phyloP scores from a whole-genome alignment of 2,329 filamentous ascomycete genomes.

The Dothideomycetes sp. region DNA sequence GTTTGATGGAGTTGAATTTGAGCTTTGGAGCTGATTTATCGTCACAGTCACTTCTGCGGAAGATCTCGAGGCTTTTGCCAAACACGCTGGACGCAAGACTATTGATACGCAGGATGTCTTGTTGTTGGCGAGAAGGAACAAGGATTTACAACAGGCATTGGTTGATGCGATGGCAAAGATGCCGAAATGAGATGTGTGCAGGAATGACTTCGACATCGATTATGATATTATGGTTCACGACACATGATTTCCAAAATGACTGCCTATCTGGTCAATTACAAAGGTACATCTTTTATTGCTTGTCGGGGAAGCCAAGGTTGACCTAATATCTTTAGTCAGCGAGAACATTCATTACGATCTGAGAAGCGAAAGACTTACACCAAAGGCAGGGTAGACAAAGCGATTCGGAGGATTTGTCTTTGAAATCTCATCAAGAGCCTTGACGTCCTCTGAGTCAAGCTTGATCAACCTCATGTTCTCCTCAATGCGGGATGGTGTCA shows the following conservation, averaged over 20 bases:
- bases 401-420: conserved; percentile 39
- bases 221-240: not conserved
- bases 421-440: conserved; percentile 37
- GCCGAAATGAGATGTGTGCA: not conserved
- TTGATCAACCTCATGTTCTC: conserved; percentile 60
- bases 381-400: conserved; percentile 42
- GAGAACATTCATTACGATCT: conserved; percentile 1
- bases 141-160: conserved; percentile 70
- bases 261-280: not conserved
- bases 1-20: too few species aligned
- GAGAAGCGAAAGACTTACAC: conserved; percentile 22
- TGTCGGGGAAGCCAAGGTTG: conserved; percentile 41
- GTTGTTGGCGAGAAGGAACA: conserved; percentile 76
- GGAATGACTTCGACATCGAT: not conserved
- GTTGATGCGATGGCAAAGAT: conserved; percentile 32
- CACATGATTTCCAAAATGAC: not conserved
- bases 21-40: conserved; percentile 1
- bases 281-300: conserved; percentile 22
- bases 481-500: conserved; percentile 58
- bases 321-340: conserved; percentile 24
- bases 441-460: conserved; percentile 55
- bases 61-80: conserved; percentile 58
- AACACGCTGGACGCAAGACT: conserved; percentile 71
- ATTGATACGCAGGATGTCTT: conserved; percentile 82
- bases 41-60: conserved; percentile 22